These are phyloP conservation scores for Cryphonectria japonica DNA, from an alignment of 2,329 filamentous ascomycete species.

Conservation along the genomic window DNA sequence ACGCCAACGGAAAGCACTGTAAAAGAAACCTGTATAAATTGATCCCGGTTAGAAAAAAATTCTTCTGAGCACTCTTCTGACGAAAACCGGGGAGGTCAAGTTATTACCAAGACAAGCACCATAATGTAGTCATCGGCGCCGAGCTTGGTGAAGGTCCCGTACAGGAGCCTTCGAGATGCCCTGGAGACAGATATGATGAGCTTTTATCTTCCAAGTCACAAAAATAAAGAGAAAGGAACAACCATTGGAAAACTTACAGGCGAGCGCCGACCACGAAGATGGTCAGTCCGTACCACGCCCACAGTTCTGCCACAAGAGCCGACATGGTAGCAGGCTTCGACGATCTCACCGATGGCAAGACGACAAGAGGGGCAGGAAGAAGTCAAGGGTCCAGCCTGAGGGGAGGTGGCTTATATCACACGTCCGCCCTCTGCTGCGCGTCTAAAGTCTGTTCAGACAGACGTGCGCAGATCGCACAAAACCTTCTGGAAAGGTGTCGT, in stretches of 20 bases:
- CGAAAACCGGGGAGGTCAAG: constrained; percentile 42
- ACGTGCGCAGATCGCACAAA: constrained; percentile 9
- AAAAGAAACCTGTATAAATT: neutral
- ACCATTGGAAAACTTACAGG: constrained; percentile 40
- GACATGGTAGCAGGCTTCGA: constrained; percentile 34
- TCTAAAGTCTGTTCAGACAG: neutral
- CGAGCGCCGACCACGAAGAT: constrained; percentile 44
- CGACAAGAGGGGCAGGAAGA: neutral
- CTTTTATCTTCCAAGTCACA: constrained; percentile 9
- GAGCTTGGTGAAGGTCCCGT: constrained; percentile 52
- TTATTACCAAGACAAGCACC: constrained; percentile 54
- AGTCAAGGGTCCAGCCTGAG: neutral
- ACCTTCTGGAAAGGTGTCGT: constrained; percentile 3
- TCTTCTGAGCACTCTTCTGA: neutral
- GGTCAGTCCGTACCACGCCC: constrained; percentile 50
- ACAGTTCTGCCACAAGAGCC: constrained; percentile 44
- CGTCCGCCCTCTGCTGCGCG: neutral
- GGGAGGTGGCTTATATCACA: neutral
- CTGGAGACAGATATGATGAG: constrained; percentile 31
- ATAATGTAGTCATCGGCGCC: constrained; percentile 62
- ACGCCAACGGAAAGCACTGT: neutral
- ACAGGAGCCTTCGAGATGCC: constrained; percentile 44
- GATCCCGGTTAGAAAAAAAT: neutral
- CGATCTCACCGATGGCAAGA: neutral
- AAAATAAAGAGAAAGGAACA: neutral